Conservation (phyloP, 768 basidiomycete genomes). For the Calocybe cyanea region DNA sequence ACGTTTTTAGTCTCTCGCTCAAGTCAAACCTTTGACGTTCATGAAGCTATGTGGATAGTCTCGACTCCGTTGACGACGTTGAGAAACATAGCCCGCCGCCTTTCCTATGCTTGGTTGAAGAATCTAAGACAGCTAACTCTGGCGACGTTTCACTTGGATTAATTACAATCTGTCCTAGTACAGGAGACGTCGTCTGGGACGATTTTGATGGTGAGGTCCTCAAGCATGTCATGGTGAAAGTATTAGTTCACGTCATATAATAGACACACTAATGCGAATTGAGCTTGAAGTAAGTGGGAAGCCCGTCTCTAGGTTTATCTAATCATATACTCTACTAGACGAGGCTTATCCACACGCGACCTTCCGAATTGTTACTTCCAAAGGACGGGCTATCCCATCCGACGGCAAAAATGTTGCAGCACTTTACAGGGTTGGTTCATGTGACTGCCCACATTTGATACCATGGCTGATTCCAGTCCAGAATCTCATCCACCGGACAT, state of each 20-base stretch:
- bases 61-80: slow-evolving; percentile 64
- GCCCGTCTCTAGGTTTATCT: background rate
- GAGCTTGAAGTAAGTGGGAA: slow-evolving; percentile 71
- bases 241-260: slow-evolving; percentile 3
- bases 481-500: slow-evolving; percentile 32
- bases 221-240: background rate
- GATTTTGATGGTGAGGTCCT: slow-evolving; percentile 66
- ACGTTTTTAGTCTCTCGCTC: slow-evolving; percentile 26
- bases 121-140: slow-evolving; percentile 29
- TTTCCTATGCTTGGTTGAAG: slow-evolving; percentile 73
- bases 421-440: slow-evolving; percentile 60
- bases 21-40: background rate
- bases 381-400: slow-evolving; percentile 53
- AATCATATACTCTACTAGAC: slow-evolving; percentile 49
- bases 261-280: slow-evolving; percentile 79
- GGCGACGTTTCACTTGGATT: slow-evolving; percentile 57
- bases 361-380: slow-evolving; percentile 76
- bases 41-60: slow-evolving; percentile 74
- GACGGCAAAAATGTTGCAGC: slow-evolving; percentile 71
- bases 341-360: slow-evolving; percentile 78
- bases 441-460: background rate
- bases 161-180: slow-evolving; percentile 78
- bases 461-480: slow-evolving; percentile 18
- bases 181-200: slow-evolving; percentile 93
- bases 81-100: slow-evolving; percentile 57